phyloP scores from a whole-genome alignment of 106 monocot genomes.

The Dioscorea alata region DNA sequence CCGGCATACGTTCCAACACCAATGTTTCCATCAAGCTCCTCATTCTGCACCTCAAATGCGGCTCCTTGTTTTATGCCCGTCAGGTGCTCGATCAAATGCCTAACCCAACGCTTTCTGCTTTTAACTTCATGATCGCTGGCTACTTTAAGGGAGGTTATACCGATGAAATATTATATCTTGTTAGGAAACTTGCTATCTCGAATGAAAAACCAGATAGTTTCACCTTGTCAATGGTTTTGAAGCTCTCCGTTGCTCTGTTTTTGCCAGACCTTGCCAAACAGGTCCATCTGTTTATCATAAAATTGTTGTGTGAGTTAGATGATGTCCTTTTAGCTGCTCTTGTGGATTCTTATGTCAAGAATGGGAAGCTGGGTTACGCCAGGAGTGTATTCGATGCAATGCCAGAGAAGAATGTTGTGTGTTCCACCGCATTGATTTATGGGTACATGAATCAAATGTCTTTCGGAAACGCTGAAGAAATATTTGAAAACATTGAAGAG shows the following conservation, averaged over 20 bases:
- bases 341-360: conserved; percentile 84
- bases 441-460: conserved; percentile 68
- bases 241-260: conserved; percentile 33
- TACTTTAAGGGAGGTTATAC: conserved; percentile 44
- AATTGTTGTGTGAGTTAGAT: conserved; percentile 23
- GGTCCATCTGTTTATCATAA: conserved; percentile 61
- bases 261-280: conserved; percentile 25
- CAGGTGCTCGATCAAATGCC: conserved; percentile 75
- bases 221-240: conserved; percentile 78
- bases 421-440: conserved; percentile 72
- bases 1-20: conserved; percentile 22
- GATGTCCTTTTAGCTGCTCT: conserved; percentile 63
- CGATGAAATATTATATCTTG: conserved; percentile 34
- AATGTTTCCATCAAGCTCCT: conserved; percentile 73
- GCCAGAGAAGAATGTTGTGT: conserved; percentile 42
- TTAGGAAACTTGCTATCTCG: conserved; percentile 28
- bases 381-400: conserved; percentile 38
- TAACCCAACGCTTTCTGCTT: conserved; percentile 49
- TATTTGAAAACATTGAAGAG: conserved; percentile 35
- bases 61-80: conserved; percentile 50
- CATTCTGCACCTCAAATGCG: conserved; percentile 57
- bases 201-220: conserved; percentile 63
- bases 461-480: conserved; percentile 53
- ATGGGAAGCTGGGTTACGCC: conserved; percentile 44
- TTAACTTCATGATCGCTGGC: conserved; percentile 65